A percentile compares a stretch with the other conserved stretches of the same genome.
Evolutionary conservation across 192 early-diverging fungal genomes (phyloP).

Genomic region (Backusella tuberculispora): DNA sequence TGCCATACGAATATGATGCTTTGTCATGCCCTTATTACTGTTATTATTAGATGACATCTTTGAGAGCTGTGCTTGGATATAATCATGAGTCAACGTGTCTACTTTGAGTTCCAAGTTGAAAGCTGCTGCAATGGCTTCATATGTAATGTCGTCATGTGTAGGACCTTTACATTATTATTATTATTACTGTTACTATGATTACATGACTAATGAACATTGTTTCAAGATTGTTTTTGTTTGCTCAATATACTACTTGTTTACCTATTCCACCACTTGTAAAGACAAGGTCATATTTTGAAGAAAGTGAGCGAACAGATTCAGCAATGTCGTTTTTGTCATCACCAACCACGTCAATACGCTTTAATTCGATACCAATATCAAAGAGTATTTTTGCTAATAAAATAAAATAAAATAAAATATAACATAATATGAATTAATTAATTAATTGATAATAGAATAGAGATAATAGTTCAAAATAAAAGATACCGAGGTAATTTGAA

Average conservation of each 20-base stretch:
- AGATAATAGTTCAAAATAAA: background rate
- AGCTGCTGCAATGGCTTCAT: slow-evolving; percentile 64
- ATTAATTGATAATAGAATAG: background rate
- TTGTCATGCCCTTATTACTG: slow-evolving; percentile 21
- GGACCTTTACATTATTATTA: slow-evolving; percentile 37
- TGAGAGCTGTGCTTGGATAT: slow-evolving; percentile 47
- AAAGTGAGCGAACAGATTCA: slow-evolving; percentile 50
- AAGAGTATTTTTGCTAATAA: slow-evolving; percentile 59
- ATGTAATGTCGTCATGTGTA: slow-evolving; percentile 74
- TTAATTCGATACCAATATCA: slow-evolving; percentile 59
- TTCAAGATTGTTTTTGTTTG: background rate
- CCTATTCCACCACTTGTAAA: slow-evolving; percentile 80
- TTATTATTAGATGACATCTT: slow-evolving; percentile 26
- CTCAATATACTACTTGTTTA: slow-evolving; percentile 18
- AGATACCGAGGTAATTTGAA: slow-evolving; percentile 51
- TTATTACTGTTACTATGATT: background rate
- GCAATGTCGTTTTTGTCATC: slow-evolving; percentile 51
- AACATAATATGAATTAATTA: background rate
- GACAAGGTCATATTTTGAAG: slow-evolving; percentile 54
- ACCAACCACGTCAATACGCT: slow-evolving; percentile 57
- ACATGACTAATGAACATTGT: background rate
- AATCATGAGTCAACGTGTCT: slow-evolving; percentile 52
- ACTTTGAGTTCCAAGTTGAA: slow-evolving; percentile 52
- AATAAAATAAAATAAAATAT: background rate
- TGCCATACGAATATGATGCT: slow-evolving; percentile 64